phyloP scores from a whole-genome alignment of 2,329 filamentous ascomycete species.

The Fusarium redolens region DNA sequence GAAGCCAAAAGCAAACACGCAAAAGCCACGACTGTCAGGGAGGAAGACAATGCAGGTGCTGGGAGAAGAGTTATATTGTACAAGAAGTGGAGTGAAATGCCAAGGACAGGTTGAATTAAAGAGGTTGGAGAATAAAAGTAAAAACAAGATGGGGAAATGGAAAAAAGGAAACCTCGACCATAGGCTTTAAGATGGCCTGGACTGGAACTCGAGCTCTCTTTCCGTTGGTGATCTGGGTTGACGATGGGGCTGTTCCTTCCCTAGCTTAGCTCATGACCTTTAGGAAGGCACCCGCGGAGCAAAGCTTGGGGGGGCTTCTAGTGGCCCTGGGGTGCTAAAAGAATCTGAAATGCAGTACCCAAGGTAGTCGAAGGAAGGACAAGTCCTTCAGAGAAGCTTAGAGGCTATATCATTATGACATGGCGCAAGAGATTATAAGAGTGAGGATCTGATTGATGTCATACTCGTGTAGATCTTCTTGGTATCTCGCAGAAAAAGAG shows the following conservation, averaged over 20 bases:
- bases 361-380: background rate
- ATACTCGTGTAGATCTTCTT: background rate
- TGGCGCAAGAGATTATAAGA: background rate
- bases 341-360: too few relatives aligned
- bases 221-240: conserved; percentile 18
- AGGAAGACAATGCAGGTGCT: background rate
- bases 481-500: background rate
- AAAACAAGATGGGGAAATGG: conserved; percentile 7
- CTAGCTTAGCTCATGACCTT: conserved; percentile 21
- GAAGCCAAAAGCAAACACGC: conserved; percentile 1
- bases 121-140: background rate
- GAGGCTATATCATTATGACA: background rate
- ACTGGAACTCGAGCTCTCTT: conserved; percentile 23
- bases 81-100: background rate
- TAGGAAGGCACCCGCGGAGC: conserved; percentile 16
- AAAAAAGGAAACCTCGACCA: conserved; percentile 6
- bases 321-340: background rate
- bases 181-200: conserved; percentile 11
- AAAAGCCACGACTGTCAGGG: conserved; percentile 25
- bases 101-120: background rate
- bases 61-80: background rate
- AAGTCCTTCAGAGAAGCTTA: background rate
- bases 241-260: conserved; percentile 27
- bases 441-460: background rate
- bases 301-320: conserved; percentile 19